Evolutionary conservation across 495 filamentous ascomycete species (phyloP).

Genomic region (Lepidopterella palustris): DNA sequence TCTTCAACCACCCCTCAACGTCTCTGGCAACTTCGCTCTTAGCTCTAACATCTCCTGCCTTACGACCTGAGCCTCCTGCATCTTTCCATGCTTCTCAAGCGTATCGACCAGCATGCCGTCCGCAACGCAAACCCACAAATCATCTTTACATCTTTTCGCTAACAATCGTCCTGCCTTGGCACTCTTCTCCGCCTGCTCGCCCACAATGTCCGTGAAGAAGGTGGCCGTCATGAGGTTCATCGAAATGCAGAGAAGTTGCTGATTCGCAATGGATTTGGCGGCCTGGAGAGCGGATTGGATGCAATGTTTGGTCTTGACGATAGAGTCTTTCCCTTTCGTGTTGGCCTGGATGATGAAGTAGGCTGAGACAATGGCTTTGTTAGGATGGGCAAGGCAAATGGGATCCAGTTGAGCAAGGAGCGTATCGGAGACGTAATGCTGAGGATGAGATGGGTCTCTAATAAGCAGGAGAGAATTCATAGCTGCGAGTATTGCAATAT

Average conservation of each 20-base stretch:
- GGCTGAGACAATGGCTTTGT: constrained; percentile 67
- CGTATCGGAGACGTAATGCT: constrained; percentile 42
- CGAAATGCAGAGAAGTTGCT: constrained; percentile 71
- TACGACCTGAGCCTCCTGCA: constrained; percentile 50
- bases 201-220: constrained; percentile 80
- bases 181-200: constrained; percentile 86
- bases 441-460: constrained; percentile 51
- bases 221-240: constrained; percentile 78
- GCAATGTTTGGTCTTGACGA: constrained; percentile 69
- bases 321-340: constrained; percentile 42
- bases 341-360: constrained; percentile 72
- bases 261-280: constrained; percentile 51
- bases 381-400: constrained; percentile 60
- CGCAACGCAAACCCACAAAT: constrained; percentile 79
- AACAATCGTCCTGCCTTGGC: constrained; percentile 66
- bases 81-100: constrained; percentile 63
- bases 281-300: constrained; percentile 60
- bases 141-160: constrained; percentile 67
- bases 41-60: constrained; percentile 16
- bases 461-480: constrained; percentile 82
- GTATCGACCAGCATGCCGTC: constrained; percentile 72
- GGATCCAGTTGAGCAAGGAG: constrained; percentile 61
- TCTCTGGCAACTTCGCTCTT: constrained; percentile 21
- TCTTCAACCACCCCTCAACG: constrained; percentile 6
- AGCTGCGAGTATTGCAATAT: constrained; percentile 68